These are phyloP conservation scores for Tetrahymena malaccensis DNA, from an alignment of 73 alveolate species.

Conservation along the genomic window DNA sequence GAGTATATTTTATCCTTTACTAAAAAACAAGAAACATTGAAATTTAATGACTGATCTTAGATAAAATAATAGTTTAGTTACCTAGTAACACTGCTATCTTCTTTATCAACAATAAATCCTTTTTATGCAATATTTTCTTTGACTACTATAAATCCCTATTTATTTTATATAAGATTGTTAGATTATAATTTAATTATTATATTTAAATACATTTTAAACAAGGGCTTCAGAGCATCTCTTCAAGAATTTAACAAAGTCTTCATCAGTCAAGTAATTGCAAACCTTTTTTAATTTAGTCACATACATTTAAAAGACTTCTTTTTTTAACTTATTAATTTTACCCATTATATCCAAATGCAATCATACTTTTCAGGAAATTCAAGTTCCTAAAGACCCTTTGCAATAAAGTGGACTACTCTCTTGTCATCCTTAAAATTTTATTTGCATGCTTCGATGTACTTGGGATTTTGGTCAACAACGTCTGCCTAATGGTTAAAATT, in stretches of 20 bases:
- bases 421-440: neutral
- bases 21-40: too few species aligned
- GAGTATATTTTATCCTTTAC: too few species aligned
- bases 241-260: conserved; percentile 40
- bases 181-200: neutral
- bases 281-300: neutral
- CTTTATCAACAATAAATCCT: conserved; percentile 34
- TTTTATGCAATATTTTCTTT: conserved; percentile 47
- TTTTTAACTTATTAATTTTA: neutral
- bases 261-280: conserved; percentile 44
- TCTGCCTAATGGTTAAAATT: conserved; percentile 10
- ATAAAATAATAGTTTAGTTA: too few species aligned
- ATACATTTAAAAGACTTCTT: neutral
- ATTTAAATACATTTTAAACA: neutral
- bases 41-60: too few species aligned
- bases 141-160: conserved; percentile 32
- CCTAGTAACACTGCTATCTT: conserved; percentile 32
- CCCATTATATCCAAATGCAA: conserved; percentile 61
- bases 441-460: neutral
- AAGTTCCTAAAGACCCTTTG: conserved; percentile 43
- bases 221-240: conserved; percentile 27
- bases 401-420: conserved; percentile 7
- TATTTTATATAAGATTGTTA: neutral
- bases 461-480: neutral
- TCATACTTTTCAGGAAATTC: conserved; percentile 43